Evolutionary conservation across 306 rosid genomes (phyloP).

Genomic region (Castanea crenata): DNA sequence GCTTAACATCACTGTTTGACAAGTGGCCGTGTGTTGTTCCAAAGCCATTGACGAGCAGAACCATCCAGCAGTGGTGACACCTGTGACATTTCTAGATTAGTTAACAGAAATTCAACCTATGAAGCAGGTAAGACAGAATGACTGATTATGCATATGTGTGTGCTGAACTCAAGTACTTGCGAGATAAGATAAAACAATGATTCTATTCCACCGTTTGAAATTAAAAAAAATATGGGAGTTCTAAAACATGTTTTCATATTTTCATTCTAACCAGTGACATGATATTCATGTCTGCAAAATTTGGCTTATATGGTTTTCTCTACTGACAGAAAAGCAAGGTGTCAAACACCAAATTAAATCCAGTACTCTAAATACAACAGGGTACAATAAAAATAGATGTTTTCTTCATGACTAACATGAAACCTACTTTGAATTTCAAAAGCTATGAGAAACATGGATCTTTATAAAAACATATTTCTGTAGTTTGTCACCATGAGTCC

Average conservation of each 20-base stretch:
- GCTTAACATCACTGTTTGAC: slow-evolving; percentile 20
- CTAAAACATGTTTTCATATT: not conserved
- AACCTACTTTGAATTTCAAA: not conserved
- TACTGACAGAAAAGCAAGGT: too few species aligned
- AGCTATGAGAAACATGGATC: not conserved
- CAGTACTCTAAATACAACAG: too few species aligned
- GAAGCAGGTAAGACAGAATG: not conserved
- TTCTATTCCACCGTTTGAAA: not conserved
- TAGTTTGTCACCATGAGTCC: too few species aligned
- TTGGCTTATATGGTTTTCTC: too few species aligned
- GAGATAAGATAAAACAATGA: not conserved
- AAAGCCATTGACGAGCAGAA: slow-evolving; percentile 77
- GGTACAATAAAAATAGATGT: not conserved
- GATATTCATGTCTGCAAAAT: not conserved
- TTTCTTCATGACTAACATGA: not conserved
- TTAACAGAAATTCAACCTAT: not conserved
- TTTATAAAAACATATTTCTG: too few species aligned
- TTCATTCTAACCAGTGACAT: too few species aligned
- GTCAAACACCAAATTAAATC: too few species aligned
- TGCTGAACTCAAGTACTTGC: not conserved
- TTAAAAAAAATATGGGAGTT: not conserved
- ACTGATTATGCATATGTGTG: not conserved
- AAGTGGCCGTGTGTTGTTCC: slow-evolving; percentile 77
- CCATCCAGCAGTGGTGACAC: slow-evolving; percentile 82
- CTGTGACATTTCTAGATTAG: slow-evolving; percentile 40